phyloP scores from a whole-genome alignment of 768 basidiomycete genomes.

The Clathrus columnatus region DNA sequence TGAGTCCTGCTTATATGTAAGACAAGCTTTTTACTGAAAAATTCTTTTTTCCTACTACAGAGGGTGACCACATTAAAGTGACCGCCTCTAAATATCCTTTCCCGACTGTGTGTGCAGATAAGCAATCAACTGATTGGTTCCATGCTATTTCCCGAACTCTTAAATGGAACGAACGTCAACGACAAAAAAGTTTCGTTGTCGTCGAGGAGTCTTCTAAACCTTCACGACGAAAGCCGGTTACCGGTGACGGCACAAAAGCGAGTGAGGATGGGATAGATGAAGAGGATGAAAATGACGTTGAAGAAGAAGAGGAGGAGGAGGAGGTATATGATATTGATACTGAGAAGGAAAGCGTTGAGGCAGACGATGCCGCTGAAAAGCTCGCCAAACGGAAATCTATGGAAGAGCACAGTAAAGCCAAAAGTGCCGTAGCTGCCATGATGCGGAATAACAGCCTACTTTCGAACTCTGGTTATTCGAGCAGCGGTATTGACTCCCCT shows the following conservation, averaged over 20 bases:
- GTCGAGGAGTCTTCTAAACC: constrained; percentile 78
- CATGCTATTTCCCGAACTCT: constrained; percentile 91
- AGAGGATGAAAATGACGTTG: constrained; percentile 36
- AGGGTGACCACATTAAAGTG: constrained; percentile 99
- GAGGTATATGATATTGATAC: constrained; percentile 94
- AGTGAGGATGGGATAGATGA: constrained; percentile 30
- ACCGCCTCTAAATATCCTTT: constrained; percentile 96
- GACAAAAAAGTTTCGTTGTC: constrained; percentile 97
- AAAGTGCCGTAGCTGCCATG: constrained; percentile 7
- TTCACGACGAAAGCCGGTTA: constrained; percentile 17
- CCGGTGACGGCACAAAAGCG: constrained; percentile 39
- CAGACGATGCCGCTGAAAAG: constrained; percentile 14
- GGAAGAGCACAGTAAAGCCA: constrained; percentile 8
- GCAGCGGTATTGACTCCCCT: constrained; percentile 50
- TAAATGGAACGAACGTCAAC: constrained; percentile 98
- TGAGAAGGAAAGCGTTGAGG: constrained; percentile 41
- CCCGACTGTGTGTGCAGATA: constrained; percentile 96
- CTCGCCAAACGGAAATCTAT: constrained; percentile 16
- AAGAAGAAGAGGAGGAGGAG: constrained; percentile 50
- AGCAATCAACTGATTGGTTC: constrained; percentile 99
- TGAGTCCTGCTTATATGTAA: constrained; percentile 33
- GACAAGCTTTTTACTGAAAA: constrained; percentile 10
- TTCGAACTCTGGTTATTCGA: constrained; percentile 16
- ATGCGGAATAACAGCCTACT: constrained; percentile 27
- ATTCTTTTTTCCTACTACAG: constrained; percentile 38